Percentiles rank a stretch among this genome's conserved stretches.
Evolutionary conservation across 164 flowering plant species (phyloP).

Genomic region (Saururus chinensis): DNA sequence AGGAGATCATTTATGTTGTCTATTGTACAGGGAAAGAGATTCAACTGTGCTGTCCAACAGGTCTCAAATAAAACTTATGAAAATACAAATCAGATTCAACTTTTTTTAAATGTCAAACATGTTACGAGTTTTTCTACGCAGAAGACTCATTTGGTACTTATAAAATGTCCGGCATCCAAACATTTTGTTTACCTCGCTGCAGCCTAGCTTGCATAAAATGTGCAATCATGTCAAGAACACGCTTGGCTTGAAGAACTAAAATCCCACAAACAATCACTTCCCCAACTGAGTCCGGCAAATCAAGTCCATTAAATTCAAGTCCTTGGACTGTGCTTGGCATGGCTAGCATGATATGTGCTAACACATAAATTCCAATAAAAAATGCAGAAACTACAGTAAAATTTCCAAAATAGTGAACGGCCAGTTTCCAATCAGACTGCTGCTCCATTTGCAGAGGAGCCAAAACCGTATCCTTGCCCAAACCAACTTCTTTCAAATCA

Average conservation of each 20-base stretch:
- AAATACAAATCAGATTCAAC: too few relatives aligned
- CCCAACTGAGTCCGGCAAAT: slow-evolving; percentile 94
- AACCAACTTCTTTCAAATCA: slow-evolving; percentile 48
- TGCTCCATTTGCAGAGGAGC: slow-evolving; percentile 71
- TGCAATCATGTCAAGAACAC: slow-evolving; percentile 54
- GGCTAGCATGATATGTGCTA: slow-evolving; percentile 54
- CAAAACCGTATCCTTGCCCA: slow-evolving; percentile 65
- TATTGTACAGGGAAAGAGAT: background rate
- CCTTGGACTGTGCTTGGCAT: slow-evolving; percentile 66
- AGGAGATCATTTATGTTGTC: too few relatives aligned
- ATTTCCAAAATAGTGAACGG: slow-evolving; percentile 68
- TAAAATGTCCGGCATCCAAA: background rate
- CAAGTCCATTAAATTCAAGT: slow-evolving; percentile 88
- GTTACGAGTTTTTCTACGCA: background rate
- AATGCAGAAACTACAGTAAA: slow-evolving; percentile 61
- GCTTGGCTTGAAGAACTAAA: slow-evolving; percentile 70
- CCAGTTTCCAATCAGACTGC: slow-evolving; percentile 75
- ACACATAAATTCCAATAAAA: slow-evolving; percentile 53
- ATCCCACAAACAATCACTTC: slow-evolving; percentile 71
- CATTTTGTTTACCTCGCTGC: slow-evolving; percentile 47
- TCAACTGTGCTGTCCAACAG: background rate
- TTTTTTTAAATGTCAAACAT: background rate
- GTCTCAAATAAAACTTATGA: too few relatives aligned
- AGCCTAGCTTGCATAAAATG: slow-evolving; percentile 85
- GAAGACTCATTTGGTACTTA: background rate